A percentile compares a stretch with the other conserved stretches of the same genome.
phyloP scores from a whole-genome alignment of 1,284 basidiomycete species.

The Lentinula novae-zelandiae region DNA sequence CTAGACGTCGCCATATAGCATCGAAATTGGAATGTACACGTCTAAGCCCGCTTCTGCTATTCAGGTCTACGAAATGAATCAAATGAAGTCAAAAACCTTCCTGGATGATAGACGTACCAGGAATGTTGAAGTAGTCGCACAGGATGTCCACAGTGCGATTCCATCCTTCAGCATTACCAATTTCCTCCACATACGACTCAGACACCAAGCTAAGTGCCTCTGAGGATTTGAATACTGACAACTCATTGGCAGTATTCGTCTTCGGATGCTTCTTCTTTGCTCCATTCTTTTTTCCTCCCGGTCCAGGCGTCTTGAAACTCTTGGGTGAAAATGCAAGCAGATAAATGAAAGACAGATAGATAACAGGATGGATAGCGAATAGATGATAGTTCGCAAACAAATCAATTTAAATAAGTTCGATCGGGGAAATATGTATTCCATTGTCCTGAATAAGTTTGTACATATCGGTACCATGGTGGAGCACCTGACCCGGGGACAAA shows the following conservation, averaged over 20 bases:
- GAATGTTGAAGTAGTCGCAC: slow-evolving; percentile 47
- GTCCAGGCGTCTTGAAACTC: slow-evolving; percentile 13
- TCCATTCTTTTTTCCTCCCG: slow-evolving; percentile 14
- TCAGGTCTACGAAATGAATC: slow-evolving; percentile 39
- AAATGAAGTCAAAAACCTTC: background rate
- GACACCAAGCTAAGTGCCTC: background rate
- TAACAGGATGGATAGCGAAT: too few species aligned
- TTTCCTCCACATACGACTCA: slow-evolving; percentile 34
- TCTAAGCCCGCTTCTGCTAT: slow-evolving; percentile 53
- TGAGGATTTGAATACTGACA: background rate
- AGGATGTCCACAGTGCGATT: slow-evolving; percentile 40
- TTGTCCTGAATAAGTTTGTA: too few species aligned
- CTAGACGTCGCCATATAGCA: slow-evolving; percentile 43
- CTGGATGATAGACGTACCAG: slow-evolving; percentile 35
- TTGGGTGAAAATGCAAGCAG: too few species aligned
- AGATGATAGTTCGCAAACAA: too few species aligned
- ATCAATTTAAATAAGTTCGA: too few species aligned
- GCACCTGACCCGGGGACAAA: too few species aligned
- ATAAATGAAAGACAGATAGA: too few species aligned
- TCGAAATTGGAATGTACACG: slow-evolving; percentile 56
- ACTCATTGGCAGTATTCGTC: background rate
- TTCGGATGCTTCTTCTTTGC: background rate
- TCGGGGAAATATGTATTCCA: too few species aligned
- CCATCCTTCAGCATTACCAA: slow-evolving; percentile 51
- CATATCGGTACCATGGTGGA: too few species aligned